phyloP scores from a whole-genome alignment of 2,329 filamentous ascomycete species.

The Raffaelea ambrosiae region DNA sequence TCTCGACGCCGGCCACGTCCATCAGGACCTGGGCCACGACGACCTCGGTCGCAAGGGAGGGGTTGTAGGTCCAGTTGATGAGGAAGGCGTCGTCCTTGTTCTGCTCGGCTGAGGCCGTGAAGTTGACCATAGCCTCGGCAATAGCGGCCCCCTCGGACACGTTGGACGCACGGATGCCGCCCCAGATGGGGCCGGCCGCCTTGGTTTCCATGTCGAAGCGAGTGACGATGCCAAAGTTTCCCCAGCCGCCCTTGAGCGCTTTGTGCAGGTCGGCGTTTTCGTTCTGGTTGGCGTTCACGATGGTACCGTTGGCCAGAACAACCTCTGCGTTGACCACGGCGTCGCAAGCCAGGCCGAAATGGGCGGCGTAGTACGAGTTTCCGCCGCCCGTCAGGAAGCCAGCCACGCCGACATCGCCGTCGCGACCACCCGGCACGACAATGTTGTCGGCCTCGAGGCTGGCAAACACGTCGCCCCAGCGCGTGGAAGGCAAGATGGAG shows the following conservation, averaged over 20 bases:
- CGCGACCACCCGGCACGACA: conserved; percentile 24
- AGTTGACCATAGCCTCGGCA: conserved; percentile 12
- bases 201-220: conserved; percentile 8
- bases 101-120: conserved; percentile 10
- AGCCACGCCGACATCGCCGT: conserved; percentile 24
- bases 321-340: conserved; percentile 27
- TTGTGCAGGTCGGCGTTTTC: conserved; percentile 29
- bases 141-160: conserved; percentile 11
- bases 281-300: conserved; percentile 25
- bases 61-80: conserved; percentile 5
- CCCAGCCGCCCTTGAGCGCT: conserved; percentile 32
- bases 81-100: conserved; percentile 13
- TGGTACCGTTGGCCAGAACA: conserved; percentile 27
- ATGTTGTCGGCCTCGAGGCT: conserved; percentile 21
- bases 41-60: neutral
- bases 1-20: neutral
- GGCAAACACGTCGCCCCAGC: conserved; percentile 29
- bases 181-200: conserved; percentile 4
- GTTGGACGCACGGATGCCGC: conserved; percentile 7
- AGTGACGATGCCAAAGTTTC: conserved; percentile 29
- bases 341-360: conserved; percentile 28
- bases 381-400: conserved; percentile 27
- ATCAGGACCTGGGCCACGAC: neutral
- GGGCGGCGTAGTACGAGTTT: conserved; percentile 19
- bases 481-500: conserved; percentile 24